These are phyloP conservation scores for Stenogyne calaminthoides DNA, from an alignment of 305 asterid species.

Conservation along the genomic window DNA sequence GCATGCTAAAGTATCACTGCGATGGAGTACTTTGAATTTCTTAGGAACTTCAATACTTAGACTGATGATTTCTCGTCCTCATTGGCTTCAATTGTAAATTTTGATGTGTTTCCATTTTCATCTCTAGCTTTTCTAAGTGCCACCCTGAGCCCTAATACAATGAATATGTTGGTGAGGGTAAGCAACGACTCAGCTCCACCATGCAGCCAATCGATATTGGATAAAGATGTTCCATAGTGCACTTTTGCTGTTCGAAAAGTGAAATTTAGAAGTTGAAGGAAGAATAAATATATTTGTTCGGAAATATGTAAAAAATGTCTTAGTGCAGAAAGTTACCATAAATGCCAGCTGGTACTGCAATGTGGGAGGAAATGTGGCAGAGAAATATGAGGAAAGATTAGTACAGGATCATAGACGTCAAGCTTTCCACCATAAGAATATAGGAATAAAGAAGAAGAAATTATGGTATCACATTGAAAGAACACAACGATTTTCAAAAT, in stretches of 20 bases:
- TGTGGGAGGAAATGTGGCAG: slow-evolving; percentile 33
- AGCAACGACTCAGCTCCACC: slow-evolving; percentile 94
- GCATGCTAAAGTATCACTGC: slow-evolving; percentile 8
- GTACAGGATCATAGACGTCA: slow-evolving; percentile 31
- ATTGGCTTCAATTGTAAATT: slow-evolving; percentile 32
- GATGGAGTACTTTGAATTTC: neutral
- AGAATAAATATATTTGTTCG: neutral
- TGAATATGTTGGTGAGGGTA: slow-evolving; percentile 81
- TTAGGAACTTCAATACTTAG: slow-evolving; percentile 33
- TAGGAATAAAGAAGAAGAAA: neutral
- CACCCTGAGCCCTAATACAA: slow-evolving; percentile 76
- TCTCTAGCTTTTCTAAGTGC: slow-evolving; percentile 59
- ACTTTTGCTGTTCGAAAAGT: slow-evolving; percentile 65
- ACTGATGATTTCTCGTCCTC: slow-evolving; percentile 53
- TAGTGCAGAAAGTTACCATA: slow-evolving; percentile 53
- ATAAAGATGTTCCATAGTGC: slow-evolving; percentile 83
- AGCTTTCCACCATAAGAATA: slow-evolving; percentile 19
- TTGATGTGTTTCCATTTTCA: slow-evolving; percentile 41
- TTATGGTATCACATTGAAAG: neutral
- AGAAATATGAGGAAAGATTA: slow-evolving; percentile 36
- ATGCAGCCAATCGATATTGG: slow-evolving; percentile 90
- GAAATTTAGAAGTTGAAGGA: slow-evolving; percentile 14
- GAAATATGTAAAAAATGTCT: neutral
- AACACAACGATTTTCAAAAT: neutral
- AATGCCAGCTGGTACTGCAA: slow-evolving; percentile 88